These are phyloP conservation scores for Trapa incisa DNA, from an alignment of 345 rosid genomes.

Conservation along the genomic window DNA sequence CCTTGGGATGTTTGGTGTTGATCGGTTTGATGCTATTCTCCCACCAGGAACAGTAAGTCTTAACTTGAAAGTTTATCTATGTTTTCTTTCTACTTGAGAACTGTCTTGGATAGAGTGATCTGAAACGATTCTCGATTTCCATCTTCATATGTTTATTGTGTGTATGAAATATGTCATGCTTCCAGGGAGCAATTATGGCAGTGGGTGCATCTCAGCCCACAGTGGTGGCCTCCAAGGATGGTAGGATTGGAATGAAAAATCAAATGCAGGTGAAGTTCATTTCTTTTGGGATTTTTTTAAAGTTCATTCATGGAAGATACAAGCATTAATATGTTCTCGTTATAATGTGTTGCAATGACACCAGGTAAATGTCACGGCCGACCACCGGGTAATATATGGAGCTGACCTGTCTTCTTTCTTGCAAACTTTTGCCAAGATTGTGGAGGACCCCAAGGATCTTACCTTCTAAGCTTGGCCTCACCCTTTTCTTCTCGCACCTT, in stretches of 20 bases:
- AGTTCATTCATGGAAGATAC: neutral
- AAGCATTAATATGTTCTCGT: neutral
- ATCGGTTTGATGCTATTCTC: constrained; percentile 90
- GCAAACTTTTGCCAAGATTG: constrained; percentile 76
- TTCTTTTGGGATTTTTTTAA: neutral
- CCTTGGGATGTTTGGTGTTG: constrained; percentile 97
- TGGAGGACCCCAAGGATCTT: constrained; percentile 80
- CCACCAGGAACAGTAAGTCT: constrained; percentile 89
- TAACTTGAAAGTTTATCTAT: constrained; percentile 3
- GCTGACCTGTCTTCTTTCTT: constrained; percentile 87
- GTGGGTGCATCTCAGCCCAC: constrained; percentile 86
- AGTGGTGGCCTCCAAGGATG: constrained; percentile 72
- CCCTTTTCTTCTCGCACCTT: neutral
- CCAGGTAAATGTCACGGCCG: constrained; percentile 87
- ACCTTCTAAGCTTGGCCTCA: constrained; percentile 36
- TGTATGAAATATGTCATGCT: neutral
- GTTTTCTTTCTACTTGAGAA: neutral
- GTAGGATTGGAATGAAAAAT: constrained; percentile 78
- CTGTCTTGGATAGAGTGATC: neutral
- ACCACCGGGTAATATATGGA: constrained; percentile 88
- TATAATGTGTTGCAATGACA: neutral
- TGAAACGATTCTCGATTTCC: neutral
- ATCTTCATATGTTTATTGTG: neutral
- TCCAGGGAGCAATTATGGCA: constrained; percentile 98
- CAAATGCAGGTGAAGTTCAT: constrained; percentile 76